Evolutionary conservation across 2,329 filamentous ascomycete genomes (phyloP).

Genomic region (Teratosphaeria epicoccoides): DNA sequence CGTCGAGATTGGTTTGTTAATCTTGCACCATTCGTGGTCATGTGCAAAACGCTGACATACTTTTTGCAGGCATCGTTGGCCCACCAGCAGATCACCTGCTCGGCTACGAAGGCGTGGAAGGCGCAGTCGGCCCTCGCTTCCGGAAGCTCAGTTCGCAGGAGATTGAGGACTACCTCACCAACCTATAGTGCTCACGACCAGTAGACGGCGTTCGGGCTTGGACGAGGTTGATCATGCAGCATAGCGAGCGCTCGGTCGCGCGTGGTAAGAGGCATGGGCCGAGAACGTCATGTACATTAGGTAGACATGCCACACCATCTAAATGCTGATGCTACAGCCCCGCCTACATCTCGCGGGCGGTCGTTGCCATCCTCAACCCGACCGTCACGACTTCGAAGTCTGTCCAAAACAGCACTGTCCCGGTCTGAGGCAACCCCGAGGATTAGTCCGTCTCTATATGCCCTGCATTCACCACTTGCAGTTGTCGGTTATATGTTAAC

Average conservation of each 20-base stretch:
- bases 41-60: background rate
- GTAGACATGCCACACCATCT: background rate
- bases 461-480: no score
- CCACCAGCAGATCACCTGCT: constrained; percentile 87
- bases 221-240: background rate
- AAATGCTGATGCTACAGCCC: background rate
- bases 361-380: no score
- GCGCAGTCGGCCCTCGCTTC: constrained; percentile 75
- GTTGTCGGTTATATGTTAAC: no score
- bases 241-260: constrained; percentile 2
- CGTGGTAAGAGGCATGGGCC: background rate
- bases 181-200: constrained; percentile 55
- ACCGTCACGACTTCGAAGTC: no score
- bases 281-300: constrained; percentile 2
- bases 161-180: constrained; percentile 98
- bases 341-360: no score
- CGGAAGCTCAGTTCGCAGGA: constrained; percentile 93
- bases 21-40: background rate
- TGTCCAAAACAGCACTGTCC: no score
- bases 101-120: constrained; percentile 80
- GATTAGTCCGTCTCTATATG: no score
- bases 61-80: constrained; percentile 71
- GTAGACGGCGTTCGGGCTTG: background rate
- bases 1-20: constrained; percentile 50
- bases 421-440: no score